Conservation (phyloP, 345 rosid genomes). For the Salix koriyanagi region DNA sequence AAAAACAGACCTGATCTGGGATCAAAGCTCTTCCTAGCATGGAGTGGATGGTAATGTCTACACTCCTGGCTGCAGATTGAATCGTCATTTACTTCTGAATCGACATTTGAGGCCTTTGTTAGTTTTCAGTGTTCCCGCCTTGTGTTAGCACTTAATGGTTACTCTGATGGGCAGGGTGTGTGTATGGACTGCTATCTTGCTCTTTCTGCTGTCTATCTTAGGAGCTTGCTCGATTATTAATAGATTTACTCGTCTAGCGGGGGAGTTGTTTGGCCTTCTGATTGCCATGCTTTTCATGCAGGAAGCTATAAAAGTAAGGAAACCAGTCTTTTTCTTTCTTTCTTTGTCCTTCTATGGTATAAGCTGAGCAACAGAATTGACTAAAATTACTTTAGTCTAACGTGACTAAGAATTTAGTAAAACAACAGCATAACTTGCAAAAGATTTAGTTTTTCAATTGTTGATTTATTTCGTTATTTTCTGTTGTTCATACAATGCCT, state of each 20-base stretch:
- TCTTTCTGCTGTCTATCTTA: conserved; percentile 24
- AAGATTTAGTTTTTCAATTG: conserved; percentile 6
- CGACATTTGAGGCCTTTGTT: background rate
- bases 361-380: background rate
- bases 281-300: conserved; percentile 34
- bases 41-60: conserved; percentile 30
- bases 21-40: conserved; percentile 30
- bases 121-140: background rate
- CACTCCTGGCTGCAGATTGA: conserved; percentile 2
- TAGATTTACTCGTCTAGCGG: conserved; percentile 28
- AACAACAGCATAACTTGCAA: background rate
- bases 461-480: background rate
- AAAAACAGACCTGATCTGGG: conserved; percentile 26
- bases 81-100: background rate
- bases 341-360: background rate
- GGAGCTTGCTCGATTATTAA: conserved; percentile 30
- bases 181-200: conserved; percentile 27
- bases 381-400: background rate
- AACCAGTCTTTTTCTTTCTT: background rate
- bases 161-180: conserved; percentile 25
- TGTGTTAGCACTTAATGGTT: background rate
- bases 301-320: conserved; percentile 29
- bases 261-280: conserved; percentile 28
- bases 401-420: background rate
- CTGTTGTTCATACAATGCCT: background rate